phyloP scores from a whole-genome alignment of 345 rosid species.

The Litchi chinensis region DNA sequence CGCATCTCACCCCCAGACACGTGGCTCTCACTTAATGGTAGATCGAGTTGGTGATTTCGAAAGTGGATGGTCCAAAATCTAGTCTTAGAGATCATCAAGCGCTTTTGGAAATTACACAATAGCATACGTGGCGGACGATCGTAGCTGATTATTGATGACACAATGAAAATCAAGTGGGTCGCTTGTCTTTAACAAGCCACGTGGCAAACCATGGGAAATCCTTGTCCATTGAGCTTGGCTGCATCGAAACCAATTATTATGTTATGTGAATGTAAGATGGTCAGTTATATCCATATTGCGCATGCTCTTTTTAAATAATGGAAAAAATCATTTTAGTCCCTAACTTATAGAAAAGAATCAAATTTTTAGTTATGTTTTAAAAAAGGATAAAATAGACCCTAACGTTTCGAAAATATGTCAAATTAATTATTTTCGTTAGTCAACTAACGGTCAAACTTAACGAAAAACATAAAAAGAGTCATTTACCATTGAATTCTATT shows the following conservation, averaged over 20 bases:
- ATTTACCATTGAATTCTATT: no score
- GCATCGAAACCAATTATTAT: not conserved
- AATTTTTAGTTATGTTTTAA: no score
- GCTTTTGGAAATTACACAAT: not conserved
- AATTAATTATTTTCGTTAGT: no score
- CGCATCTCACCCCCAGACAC: not conserved
- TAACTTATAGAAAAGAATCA: no score
- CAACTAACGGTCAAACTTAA: no score
- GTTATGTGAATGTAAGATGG: not conserved
- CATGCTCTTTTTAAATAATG: no score
- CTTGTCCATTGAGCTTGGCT: not conserved
- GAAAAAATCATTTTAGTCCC: no score
- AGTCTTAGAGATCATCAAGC: not conserved
- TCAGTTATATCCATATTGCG: no score
- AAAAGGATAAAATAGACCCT: no score
- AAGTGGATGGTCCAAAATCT: not conserved
- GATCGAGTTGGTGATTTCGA: no score
- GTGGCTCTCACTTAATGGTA: not conserved
- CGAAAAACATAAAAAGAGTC: no score
- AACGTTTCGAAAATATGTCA: no score
- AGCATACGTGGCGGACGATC: slow-evolving; percentile 22
- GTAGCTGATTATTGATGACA: not conserved
- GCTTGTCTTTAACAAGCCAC: not conserved
- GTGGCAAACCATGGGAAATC: not conserved
- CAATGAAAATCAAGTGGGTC: slow-evolving; percentile 4